phyloP scores from a whole-genome alignment of 2,329 filamentous ascomycete genomes.

The Didymella sp. region DNA sequence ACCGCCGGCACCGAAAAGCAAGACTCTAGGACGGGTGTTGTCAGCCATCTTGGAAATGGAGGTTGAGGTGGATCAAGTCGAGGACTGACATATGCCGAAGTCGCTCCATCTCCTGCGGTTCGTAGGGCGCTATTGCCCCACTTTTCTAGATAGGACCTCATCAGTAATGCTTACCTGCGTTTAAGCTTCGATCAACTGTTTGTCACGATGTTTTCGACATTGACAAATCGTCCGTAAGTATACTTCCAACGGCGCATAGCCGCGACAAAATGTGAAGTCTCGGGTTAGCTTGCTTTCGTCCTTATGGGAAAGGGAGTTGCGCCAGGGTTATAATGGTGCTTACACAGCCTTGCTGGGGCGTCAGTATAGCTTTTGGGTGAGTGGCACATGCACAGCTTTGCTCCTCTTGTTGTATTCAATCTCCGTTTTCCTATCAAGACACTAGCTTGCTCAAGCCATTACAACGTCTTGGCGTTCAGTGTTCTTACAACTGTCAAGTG shows the following conservation, averaged over 20 bases:
- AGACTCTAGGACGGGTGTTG: slow-evolving; percentile 26
- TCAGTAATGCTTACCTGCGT: neutral
- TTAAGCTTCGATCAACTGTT: too few species aligned
- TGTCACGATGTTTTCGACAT: too few species aligned
- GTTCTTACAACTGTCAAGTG: neutral
- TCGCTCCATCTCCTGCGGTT: neutral
- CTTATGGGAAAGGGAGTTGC: too few species aligned
- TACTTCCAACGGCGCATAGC: too few species aligned
- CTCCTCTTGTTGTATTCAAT: too few species aligned
- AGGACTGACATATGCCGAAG: slow-evolving; percentile 1
- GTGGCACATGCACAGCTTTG: too few species aligned
- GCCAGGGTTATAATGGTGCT: too few species aligned
- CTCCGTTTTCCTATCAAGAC: slow-evolving; percentile 6
- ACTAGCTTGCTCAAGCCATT: neutral
- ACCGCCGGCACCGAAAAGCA: slow-evolving; percentile 55
- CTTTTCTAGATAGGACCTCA: slow-evolving; percentile 1
- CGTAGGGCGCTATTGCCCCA: slow-evolving; percentile 14
- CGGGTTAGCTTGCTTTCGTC: too few species aligned
- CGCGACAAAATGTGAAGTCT: too few species aligned
- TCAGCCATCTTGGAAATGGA: slow-evolving; percentile 13
- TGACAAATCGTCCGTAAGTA: too few species aligned
- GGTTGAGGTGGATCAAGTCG: neutral
- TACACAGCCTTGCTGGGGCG: too few species aligned
- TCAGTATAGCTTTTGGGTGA: too few species aligned
- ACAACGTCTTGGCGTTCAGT: neutral